Percentiles rank a stretch among this genome's conserved stretches.
phyloP scores from a whole-genome alignment of 2,329 filamentous ascomycete genomes.

The Fusarium vanettenii region DNA sequence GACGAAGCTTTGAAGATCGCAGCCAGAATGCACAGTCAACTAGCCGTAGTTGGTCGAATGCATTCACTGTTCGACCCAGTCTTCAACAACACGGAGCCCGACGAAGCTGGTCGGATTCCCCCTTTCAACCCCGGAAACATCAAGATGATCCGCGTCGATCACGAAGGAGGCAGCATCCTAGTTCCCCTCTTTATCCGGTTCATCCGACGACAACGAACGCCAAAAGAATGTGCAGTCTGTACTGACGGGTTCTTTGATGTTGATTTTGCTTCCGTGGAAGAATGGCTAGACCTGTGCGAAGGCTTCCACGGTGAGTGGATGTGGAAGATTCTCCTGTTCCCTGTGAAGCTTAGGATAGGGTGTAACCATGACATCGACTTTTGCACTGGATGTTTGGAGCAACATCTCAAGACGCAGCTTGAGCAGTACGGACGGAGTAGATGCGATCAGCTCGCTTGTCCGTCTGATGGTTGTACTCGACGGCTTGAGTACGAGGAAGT shows the following conservation, averaged over 20 bases:
- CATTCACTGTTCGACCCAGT: background rate
- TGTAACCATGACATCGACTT: constrained; percentile 18
- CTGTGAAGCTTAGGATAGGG: background rate
- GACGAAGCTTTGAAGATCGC: background rate
- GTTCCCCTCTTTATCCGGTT: constrained; percentile 5
- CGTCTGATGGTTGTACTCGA: background rate
- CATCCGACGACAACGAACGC: background rate
- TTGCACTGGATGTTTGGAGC: constrained; percentile 1
- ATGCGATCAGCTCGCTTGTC: constrained; percentile 12
- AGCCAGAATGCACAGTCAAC: background rate
- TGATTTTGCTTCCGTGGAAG: background rate
- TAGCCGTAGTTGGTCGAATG: background rate
- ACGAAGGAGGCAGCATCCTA: background rate
- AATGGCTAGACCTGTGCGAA: constrained; percentile 5
- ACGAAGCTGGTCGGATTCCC: background rate
- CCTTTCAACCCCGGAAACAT: background rate
- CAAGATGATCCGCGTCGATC: background rate
- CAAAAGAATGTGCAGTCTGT: constrained; percentile 8
- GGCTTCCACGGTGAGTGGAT: constrained; percentile 20
- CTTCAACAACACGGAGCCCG: background rate
- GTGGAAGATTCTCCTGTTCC: constrained; percentile 18
- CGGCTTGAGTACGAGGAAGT: constrained; percentile 10
- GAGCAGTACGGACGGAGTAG: constrained; percentile 12
- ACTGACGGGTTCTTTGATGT: constrained; percentile 10
- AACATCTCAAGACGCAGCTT: constrained; percentile 3